These are phyloP conservation scores for Tolypocladium sp. DNA, from an alignment of 2,329 filamentous ascomycete species.

Conservation along the genomic window DNA sequence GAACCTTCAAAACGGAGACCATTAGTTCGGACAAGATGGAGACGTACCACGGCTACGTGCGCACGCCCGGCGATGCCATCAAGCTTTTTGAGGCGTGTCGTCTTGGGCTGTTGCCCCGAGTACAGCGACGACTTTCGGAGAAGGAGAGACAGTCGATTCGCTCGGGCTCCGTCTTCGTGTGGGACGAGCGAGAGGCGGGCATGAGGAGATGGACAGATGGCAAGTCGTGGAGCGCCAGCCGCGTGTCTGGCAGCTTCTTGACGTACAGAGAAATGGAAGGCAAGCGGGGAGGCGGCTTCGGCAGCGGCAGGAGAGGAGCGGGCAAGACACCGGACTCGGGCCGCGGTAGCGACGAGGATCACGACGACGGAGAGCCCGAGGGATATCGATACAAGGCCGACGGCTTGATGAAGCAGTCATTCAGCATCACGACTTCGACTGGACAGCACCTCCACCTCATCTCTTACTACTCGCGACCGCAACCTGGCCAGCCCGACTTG, in stretches of 20 bases:
- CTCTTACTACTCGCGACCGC: conserved; percentile 85
- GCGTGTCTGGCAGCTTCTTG: conserved; percentile 93
- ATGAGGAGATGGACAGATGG: conserved; percentile 99
- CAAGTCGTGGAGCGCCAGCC: conserved; percentile 97
- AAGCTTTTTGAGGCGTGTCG: conserved; percentile 97
- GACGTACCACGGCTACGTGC: conserved; percentile 90
- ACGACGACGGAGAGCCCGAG: conserved; percentile 75
- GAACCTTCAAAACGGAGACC: conserved; percentile 10
- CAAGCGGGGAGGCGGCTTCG: conserved; percentile 77
- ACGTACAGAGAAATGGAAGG: conserved; percentile 99
- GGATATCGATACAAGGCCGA: conserved; percentile 94
- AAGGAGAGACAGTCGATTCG: conserved; percentile 95
- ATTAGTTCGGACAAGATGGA: conserved; percentile 57
- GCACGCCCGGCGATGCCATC: conserved; percentile 93
- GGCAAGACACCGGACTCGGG: conserved; percentile 79
- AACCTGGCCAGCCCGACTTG: conserved; percentile 62
- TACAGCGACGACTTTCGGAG: conserved; percentile 87
- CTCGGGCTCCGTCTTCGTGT: conserved; percentile 97
- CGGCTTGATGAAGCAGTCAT: conserved; percentile 98
- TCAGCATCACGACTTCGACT: conserved; percentile 90
- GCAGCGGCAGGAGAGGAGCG: conserved; percentile 44
- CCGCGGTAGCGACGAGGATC: conserved; percentile 75
- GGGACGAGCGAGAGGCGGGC: conserved; percentile 96
- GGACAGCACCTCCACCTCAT: conserved; percentile 92
- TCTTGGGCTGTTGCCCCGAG: conserved; percentile 77